Percentiles rank a stretch among this genome's conserved stretches.
Conservation (phyloP, 2,329 filamentous ascomycete genomes). For the Cladophialophora yegresii region DNA sequence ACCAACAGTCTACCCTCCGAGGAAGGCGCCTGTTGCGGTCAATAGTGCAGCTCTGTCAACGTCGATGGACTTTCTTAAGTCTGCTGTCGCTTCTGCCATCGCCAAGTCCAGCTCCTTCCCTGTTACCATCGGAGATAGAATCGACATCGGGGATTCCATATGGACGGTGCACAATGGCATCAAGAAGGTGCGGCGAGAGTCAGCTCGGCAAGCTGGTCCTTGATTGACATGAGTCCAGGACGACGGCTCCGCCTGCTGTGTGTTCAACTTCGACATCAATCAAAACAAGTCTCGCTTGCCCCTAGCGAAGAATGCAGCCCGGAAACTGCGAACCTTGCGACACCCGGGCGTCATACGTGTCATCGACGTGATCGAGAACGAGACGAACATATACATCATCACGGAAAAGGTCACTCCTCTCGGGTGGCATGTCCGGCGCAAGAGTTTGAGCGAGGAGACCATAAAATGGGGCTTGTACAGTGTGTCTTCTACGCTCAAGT, state of each 20-base stretch:
- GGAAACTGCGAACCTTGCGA: constrained; percentile 87
- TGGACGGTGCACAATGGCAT: constrained; percentile 97
- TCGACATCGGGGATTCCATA: constrained; percentile 89
- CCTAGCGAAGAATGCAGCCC: constrained; percentile 87
- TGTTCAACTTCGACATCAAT: constrained; percentile 90
- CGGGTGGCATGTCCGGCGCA: constrained; percentile 85
- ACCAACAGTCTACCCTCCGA: neutral
- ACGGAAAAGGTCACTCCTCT: constrained; percentile 87
- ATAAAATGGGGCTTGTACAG: constrained; percentile 94
- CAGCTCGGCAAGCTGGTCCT: neutral
- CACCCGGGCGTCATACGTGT: constrained; percentile 95
- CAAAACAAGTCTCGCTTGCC: constrained; percentile 78
- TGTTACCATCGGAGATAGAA: constrained; percentile 87
- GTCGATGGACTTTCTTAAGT: constrained; percentile 95
- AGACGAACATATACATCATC: constrained; percentile 92
- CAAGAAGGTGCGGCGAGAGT: constrained; percentile 66
- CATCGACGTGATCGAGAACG: constrained; percentile 93
- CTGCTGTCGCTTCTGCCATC: constrained; percentile 93
- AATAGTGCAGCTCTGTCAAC: neutral
- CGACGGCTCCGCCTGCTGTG: constrained; percentile 90
- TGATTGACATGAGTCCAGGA: constrained; percentile 60
- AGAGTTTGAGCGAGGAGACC: constrained; percentile 85
- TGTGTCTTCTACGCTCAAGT: constrained; percentile 87
- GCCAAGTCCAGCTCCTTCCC: constrained; percentile 91
- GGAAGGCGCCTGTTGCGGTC: neutral